A percentile compares a stretch with the other conserved stretches of the same genome.
phyloP scores from a whole-genome alignment of 192 early-diverging fungal genomes.

The Umbelopsis ramanniana region DNA sequence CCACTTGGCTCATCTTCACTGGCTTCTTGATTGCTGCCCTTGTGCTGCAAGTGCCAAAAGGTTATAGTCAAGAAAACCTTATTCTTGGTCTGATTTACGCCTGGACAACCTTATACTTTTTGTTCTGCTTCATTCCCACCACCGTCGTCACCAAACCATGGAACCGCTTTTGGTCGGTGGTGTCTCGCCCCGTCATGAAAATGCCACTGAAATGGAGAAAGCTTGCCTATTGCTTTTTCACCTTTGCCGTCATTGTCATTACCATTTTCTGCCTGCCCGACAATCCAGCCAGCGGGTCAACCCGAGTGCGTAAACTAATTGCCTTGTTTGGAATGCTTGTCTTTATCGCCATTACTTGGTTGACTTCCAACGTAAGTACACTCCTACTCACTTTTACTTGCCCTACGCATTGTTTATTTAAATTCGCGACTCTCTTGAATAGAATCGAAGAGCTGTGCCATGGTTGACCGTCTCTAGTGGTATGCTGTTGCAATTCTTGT shows the following conservation, averaged over 20 bases:
- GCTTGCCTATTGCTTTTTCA: conserved; percentile 20
- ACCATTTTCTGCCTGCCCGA: conserved; percentile 61
- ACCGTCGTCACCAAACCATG: conserved; percentile 17
- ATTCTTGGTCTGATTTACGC: conserved; percentile 35
- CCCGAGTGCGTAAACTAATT: conserved; percentile 73
- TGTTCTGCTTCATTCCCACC: conserved; percentile 29
- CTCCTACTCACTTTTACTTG: neutral
- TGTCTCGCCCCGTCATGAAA: conserved; percentile 25
- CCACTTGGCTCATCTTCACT: conserved; percentile 32
- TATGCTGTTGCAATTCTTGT: conserved; percentile 72
- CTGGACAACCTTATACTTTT: conserved; percentile 24
- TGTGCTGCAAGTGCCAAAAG: conserved; percentile 35
- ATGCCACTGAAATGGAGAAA: neutral
- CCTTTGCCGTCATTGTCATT: conserved; percentile 51
- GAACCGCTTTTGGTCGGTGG: neutral
- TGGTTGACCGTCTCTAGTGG: conserved; percentile 78
- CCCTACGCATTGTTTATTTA: neutral
- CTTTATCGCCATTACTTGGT: conserved; percentile 50
- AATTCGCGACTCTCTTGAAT: neutral
- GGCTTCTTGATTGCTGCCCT: conserved; percentile 33
- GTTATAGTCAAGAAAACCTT: conserved; percentile 35
- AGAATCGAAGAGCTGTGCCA: conserved; percentile 65
- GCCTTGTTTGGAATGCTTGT: conserved; percentile 72
- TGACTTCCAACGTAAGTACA: conserved; percentile 56
- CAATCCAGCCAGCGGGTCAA: conserved; percentile 45